Evolutionary conservation across 805 yeast genomes (phyloP).

Genomic region (Starmerella stellata): DNA sequence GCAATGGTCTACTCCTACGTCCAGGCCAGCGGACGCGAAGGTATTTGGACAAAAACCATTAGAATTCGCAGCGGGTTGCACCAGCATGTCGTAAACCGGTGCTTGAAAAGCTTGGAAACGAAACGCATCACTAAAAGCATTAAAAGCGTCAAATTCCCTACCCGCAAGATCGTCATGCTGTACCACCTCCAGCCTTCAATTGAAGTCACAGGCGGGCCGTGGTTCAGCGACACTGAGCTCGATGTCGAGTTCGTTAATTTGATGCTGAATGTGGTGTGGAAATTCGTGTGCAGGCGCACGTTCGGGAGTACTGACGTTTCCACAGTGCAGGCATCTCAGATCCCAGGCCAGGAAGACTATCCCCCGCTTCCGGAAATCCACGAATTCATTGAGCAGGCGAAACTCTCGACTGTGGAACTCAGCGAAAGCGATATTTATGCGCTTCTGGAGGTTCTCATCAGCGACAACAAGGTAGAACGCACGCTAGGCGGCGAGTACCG

Average conservation of each 20-base stretch:
- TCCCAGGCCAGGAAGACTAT: slow-evolving; percentile 41
- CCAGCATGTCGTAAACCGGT: slow-evolving; percentile 73
- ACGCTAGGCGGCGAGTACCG: slow-evolving; percentile 42
- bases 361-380: slow-evolving; percentile 60
- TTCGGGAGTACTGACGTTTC: slow-evolving; percentile 39
- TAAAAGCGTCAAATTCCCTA: slow-evolving; percentile 77
- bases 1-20: slow-evolving; percentile 79
- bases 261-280: slow-evolving; percentile 69
- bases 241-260: slow-evolving; percentile 87
- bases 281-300: slow-evolving; percentile 58
- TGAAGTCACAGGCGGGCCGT: slow-evolving; percentile 96
- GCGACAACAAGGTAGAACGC: slow-evolving; percentile 68
- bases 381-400: slow-evolving; percentile 51
- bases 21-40: slow-evolving; percentile 85
- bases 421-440: slow-evolving; percentile 56
- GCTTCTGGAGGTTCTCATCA: slow-evolving; percentile 70
- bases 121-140: slow-evolving; percentile 76
- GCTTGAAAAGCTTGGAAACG: slow-evolving; percentile 60
- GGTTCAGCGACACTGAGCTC: slow-evolving; percentile 92
- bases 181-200: slow-evolving; percentile 83
- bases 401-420: slow-evolving; percentile 68
- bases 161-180: slow-evolving; percentile 89
- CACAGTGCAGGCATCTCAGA: slow-evolving; percentile 31
- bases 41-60: slow-evolving; percentile 87
- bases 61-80: slow-evolving; percentile 76